Conservation (phyloP, 768 basidiomycete species). For the Stropharia rugosoannulata region DNA sequence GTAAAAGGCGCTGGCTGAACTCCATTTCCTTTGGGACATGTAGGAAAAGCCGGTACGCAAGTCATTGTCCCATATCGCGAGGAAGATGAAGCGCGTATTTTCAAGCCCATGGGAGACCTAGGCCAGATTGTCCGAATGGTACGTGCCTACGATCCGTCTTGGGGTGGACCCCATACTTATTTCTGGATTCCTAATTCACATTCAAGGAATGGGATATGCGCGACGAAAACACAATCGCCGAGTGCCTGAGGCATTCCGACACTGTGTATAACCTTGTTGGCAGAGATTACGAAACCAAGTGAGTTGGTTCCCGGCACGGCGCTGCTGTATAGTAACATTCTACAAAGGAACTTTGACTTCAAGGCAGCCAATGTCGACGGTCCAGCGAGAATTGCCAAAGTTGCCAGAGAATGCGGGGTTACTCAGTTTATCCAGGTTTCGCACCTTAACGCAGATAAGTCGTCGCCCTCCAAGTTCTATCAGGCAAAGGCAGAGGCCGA, state of each 20-base stretch:
- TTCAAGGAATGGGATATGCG: constrained; percentile 93
- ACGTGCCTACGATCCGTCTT: constrained; percentile 19
- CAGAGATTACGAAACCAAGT: constrained; percentile 96
- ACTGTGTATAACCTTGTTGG: constrained; percentile 96
- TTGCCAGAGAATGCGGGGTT: constrained; percentile 77
- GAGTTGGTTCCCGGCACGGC: constrained; percentile 18
- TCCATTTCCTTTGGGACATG: constrained; percentile 2
- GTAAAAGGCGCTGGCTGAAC: constrained; percentile 1
- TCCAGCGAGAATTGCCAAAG: constrained; percentile 81
- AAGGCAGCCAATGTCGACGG: constrained; percentile 79
- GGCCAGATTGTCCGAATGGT: constrained; percentile 97
- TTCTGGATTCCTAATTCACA: not conserved
- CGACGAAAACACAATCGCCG: constrained; percentile 87
- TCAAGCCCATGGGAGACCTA: constrained; percentile 94
- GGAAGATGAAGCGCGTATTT: constrained; percentile 85
- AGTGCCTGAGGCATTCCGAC: constrained; percentile 93
- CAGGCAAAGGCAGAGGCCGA: constrained; percentile 90
- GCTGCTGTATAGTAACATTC: constrained; percentile 6
- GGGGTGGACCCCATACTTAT: not conserved
- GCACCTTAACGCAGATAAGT: constrained; percentile 84
- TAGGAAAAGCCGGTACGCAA: constrained; percentile 89
- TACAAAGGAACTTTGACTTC: constrained; percentile 81
- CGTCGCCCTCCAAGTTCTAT: constrained; percentile 83
- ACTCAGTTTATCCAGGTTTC: constrained; percentile 91
- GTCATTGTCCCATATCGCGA: constrained; percentile 95